phyloP scores from a whole-genome alignment of 2,329 filamentous ascomycete species.

The Blastomyces emzantsi region DNA sequence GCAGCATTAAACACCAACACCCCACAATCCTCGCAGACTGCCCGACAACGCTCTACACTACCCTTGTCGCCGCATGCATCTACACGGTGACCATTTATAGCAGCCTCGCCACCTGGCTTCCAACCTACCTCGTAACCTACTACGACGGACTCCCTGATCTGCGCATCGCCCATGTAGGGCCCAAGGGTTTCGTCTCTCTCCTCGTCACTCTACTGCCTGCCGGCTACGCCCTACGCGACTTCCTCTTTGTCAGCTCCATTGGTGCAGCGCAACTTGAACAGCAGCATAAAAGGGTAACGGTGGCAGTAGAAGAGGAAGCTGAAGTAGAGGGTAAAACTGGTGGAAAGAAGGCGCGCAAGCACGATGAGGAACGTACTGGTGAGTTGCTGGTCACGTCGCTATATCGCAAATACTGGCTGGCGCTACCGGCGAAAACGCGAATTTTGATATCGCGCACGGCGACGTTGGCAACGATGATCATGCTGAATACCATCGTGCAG shows the following conservation, averaged over 20 bases:
- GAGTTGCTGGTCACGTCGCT: conserved; percentile 66
- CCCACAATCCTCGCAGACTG: conserved; percentile 57
- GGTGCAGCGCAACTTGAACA: conserved; percentile 31
- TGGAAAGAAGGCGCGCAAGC: neutral
- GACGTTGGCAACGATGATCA: conserved; percentile 38
- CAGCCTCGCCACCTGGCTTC: conserved; percentile 61
- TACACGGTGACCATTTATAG: conserved; percentile 65
- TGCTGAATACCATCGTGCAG: conserved; percentile 54
- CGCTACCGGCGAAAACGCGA: conserved; percentile 50
- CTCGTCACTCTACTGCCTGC: conserved; percentile 53
- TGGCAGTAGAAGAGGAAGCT: conserved; percentile 1
- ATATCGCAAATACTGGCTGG: conserved; percentile 50
- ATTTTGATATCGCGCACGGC: conserved; percentile 56
- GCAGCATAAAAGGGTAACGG: conserved; percentile 16
- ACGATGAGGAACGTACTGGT: conserved; percentile 45
- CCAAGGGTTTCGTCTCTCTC: conserved; percentile 40
- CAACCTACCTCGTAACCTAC: conserved; percentile 61
- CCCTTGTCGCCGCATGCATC: conserved; percentile 59
- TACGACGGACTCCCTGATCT: conserved; percentile 65
- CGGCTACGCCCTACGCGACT: conserved; percentile 62
- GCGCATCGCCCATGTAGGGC: conserved; percentile 56
- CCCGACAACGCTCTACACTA: conserved; percentile 55
- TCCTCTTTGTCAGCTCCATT: conserved; percentile 58
- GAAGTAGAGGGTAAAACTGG: conserved; percentile 14
- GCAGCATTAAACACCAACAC: conserved; percentile 47